A percentile compares a stretch with the other conserved stretches of the same genome.
Conservation (phyloP, 2,329 filamentous ascomycete species). For the Grosmannia clavigera region DNA sequence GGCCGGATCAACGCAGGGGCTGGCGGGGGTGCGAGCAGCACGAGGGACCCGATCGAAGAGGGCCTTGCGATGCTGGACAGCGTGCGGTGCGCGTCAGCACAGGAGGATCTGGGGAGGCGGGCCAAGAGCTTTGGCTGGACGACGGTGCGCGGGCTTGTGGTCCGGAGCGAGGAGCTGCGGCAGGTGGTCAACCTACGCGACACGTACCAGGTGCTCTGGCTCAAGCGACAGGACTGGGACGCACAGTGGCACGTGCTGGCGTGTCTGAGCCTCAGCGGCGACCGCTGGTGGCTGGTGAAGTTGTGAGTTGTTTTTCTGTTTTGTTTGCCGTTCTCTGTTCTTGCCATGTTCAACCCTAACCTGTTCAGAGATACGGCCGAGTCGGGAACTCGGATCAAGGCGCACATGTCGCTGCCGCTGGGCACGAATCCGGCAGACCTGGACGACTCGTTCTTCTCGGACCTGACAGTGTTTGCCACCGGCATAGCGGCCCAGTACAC, state of each 20-base stretch:
- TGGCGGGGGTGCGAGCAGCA: neutral
- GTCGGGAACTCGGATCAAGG: conserved; percentile 11
- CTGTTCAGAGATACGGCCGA: conserved; percentile 1
- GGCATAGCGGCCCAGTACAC: conserved; percentile 38
- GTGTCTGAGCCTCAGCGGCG: conserved; percentile 57
- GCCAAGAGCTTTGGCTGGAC: conserved; percentile 56
- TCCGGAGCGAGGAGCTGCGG: conserved; percentile 43
- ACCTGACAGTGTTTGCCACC: conserved; percentile 36
- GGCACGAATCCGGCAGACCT: conserved; percentile 29
- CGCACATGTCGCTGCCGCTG: conserved; percentile 11
- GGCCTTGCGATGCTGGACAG: conserved; percentile 45
- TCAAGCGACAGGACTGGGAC: conserved; percentile 61
- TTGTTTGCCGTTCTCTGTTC: neutral
- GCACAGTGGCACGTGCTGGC: conserved; percentile 60
- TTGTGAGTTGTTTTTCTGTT: conserved; percentile 40
- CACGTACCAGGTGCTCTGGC: conserved; percentile 52
- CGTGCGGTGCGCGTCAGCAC: conserved; percentile 48
- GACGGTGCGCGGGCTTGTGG: conserved; percentile 29
- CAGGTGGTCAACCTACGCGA: conserved; percentile 49
- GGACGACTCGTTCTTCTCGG: conserved; percentile 38
- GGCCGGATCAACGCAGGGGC: conserved; percentile 44
- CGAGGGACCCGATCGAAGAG: conserved; percentile 42
- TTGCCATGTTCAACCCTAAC: neutral
- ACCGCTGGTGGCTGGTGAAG: conserved; percentile 68
- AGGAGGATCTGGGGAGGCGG: conserved; percentile 47